Percentiles rank a stretch among this genome's conserved stretches.
Conservation (phyloP, 768 basidiomycete genomes). For the Leccinum boreale region DNA sequence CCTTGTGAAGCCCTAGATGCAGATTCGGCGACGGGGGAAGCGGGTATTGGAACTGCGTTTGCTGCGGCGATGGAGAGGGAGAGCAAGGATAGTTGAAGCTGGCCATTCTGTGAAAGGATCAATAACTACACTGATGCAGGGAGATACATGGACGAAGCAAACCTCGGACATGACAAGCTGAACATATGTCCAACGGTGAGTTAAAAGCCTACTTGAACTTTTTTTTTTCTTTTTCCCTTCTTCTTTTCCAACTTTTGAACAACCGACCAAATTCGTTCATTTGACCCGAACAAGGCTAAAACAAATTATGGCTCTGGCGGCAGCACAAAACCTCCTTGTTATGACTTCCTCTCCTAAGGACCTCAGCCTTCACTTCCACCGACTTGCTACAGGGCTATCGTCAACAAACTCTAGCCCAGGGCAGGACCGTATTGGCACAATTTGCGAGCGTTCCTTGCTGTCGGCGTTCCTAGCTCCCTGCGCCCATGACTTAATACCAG, state of each 20-base stretch:
- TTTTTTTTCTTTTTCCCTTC: neutral
- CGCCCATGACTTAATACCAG: neutral
- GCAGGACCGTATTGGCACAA: neutral
- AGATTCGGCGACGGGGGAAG: slow-evolving; percentile 24
- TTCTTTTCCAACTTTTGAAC: slow-evolving; percentile 6
- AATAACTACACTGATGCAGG: neutral
- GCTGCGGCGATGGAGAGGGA: slow-evolving; percentile 66
- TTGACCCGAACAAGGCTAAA: slow-evolving; percentile 10
- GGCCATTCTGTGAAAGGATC: slow-evolving; percentile 8
- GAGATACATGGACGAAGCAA: neutral
- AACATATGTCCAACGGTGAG: slow-evolving; percentile 6
- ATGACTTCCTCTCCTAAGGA: neutral
- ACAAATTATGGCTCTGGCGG: neutral
- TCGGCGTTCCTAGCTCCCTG: neutral
- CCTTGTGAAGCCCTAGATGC: slow-evolving; percentile 15
- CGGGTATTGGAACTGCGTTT: slow-evolving; percentile 45
- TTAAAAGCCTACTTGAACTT: neutral
- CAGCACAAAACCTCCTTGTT: neutral
- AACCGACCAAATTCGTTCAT: slow-evolving; percentile 26
- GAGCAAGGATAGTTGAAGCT: slow-evolving; percentile 46
- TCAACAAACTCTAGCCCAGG: neutral
- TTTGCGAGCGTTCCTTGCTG: neutral
- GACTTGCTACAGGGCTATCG: neutral
- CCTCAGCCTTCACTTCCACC: neutral
- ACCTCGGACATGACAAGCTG: slow-evolving; percentile 23